Evolutionary conservation across 2,329 filamentous ascomycete genomes (phyloP), one percentile per base, ranked within the genome.

Genomic region (Intubia oerlemansii): DNA sequence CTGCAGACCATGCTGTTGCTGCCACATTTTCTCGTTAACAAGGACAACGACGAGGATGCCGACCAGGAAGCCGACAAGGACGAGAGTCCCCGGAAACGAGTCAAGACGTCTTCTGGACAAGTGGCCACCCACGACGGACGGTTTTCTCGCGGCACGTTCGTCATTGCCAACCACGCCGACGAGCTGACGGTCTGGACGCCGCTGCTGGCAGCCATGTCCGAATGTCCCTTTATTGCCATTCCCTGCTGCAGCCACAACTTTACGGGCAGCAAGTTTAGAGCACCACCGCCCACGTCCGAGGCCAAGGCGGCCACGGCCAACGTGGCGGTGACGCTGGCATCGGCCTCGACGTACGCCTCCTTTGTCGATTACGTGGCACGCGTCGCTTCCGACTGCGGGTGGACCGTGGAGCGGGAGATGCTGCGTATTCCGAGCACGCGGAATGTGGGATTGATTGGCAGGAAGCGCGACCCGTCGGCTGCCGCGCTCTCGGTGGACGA

Each of bases 181-280:
- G 84, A 98, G 51, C 62, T 98, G 10, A 98, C 88, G 0, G 69
- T 80, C 1, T 98, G 88, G 88, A 95, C 88, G 0, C 88, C 88
- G 0, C 62, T 95, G 12, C 65, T 98, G 23, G 84, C 80, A 1
- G 66, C 68, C 6, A 54, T 81, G 2, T 82, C 75, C 0, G 53
- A 65, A 3, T 76, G 75, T 9, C 76, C 82, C 0, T 98, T 93
- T 48, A 68, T 98, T 36, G 77, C 79, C 40, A 92, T 98, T 25
- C 88, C 88, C 2, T 98, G 88, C 54, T 98, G 88, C 53, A 91
- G 80, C 38, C 82, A 95, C 52, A 65, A 76, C 33, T 66, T 98
- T 3, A 68, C 71, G 1, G 88, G 88, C 2, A 64, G 66, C 15
- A 59, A 52, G 34, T 88, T 75, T 45, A 70, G 88, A 12, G 75